Evolutionary conservation across 2,329 filamentous ascomycete species (phyloP), one percentile per base, ranked within the genome.

Genomic region (Paecilomyces sp.): DNA sequence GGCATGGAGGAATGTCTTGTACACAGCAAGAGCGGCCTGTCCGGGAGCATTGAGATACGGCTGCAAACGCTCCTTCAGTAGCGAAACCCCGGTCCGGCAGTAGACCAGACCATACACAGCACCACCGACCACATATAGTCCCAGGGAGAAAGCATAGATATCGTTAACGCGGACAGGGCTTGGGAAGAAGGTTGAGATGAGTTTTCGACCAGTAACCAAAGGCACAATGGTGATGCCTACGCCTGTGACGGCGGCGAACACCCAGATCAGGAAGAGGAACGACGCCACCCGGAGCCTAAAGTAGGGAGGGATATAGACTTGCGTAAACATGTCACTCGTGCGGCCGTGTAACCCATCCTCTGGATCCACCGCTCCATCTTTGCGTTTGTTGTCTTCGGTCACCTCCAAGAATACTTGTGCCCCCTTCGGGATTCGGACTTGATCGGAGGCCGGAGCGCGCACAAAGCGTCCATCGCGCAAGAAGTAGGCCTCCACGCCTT

Each of bases 131-230:
- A 91, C 79, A 71, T 95, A 96, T 50, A 96, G 83, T 13, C 94
- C 94, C 31, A 94, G 86, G 57, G 91, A 96, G 73, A 97, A 96
- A 12, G 94, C 93, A 68, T 99, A 97, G 28, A 99, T 89, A 72
- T 99, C 94, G 74, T 97, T 99, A 70, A 93, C 89, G 50, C 85
- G 85, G 55, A 90, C 83, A 62, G 89, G 83, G 0, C 81, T 76
- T 3, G 91, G 90, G 51, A 96, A 85, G 34, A 92, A 76, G 30
- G 82, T 77, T 54, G 87, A 85, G 70, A 97, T 90, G 62, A 97
- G 81, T 60, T 81, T 82, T 30, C 94, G 88, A 1, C 94, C 94
- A 69, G 96, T 86, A 6, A 96, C 81, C 3, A 99, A 83, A 0
- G 94, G 95, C 0, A 95, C 77, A 62, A 99, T 88, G 1, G 94